These are phyloP conservation scores for Conticribra weissflogii DNA, from an alignment of 108 stramenopile species.

Conservation along the genomic window DNA sequence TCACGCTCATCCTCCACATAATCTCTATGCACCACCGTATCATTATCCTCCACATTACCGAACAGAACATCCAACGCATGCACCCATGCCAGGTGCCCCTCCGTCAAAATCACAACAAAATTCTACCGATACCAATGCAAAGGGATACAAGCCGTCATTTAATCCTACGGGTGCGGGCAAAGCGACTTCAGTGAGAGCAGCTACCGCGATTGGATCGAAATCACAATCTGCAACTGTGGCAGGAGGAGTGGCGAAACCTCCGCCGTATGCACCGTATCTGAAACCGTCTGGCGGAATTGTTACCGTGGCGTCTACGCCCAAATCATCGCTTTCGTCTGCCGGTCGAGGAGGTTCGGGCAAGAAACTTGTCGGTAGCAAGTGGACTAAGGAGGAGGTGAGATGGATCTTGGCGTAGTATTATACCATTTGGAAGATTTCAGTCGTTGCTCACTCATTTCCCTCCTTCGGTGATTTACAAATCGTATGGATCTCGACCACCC, in stretches of 20 bases:
- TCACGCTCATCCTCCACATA: slow-evolving; percentile 8
- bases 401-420: too few species aligned
- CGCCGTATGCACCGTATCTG: background rate
- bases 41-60: background rate
- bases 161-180: too few species aligned
- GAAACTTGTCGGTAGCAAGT: slow-evolving; percentile 14
- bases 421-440: background rate
- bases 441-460: background rate
- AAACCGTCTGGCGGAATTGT: background rate
- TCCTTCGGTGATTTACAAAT: too few species aligned
- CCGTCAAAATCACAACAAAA: too few species aligned
- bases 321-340: background rate
- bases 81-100: too few species aligned
- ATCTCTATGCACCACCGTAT: background rate
- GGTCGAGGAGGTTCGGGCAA: slow-evolving; percentile 3
- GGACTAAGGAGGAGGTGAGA: slow-evolving; percentile 37
- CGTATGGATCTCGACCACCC: background rate
- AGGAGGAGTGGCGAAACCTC: too few species aligned
- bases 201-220: too few species aligned
- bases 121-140: too few species aligned
- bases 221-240: too few species aligned
- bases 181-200: too few species aligned
- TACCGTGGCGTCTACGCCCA: background rate
- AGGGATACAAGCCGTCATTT: too few species aligned
- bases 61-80: too few species aligned